Percentiles rank a stretch among this genome's conserved stretches.
phyloP scores from a whole-genome alignment of 768 basidiomycete genomes.

The Tylopilus felleus region DNA sequence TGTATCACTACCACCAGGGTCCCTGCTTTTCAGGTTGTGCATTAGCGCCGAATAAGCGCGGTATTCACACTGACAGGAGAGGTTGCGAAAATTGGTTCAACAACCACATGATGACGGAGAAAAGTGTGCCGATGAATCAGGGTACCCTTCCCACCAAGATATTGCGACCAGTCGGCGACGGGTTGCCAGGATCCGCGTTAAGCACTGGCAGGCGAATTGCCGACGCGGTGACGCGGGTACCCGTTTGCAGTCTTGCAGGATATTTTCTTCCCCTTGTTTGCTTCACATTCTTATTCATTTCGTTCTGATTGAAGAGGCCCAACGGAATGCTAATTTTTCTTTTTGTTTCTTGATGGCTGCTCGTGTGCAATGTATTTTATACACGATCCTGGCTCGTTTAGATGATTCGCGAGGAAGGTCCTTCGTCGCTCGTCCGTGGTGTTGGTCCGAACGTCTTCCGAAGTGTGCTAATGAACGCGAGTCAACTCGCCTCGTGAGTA shows the following conservation, averaged over 20 bases:
- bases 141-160: background rate
- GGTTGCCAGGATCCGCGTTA: background rate
- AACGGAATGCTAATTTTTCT: slow-evolving; percentile 7
- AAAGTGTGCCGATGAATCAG: too few species aligned
- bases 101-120: too few species aligned
- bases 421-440: slow-evolving; percentile 71
- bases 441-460: slow-evolving; percentile 83
- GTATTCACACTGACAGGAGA: background rate
- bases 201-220: background rate
- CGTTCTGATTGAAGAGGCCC: background rate
- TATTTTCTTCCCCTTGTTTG: background rate
- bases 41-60: too few species aligned
- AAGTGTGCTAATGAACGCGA: slow-evolving; percentile 86
- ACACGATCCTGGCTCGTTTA: slow-evolving; percentile 23
- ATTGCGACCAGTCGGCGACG: background rate
- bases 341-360: background rate
- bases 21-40: background rate
- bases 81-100: background rate
- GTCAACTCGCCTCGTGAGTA: slow-evolving; percentile 83
- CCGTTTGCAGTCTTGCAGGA: background rate
- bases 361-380: background rate
- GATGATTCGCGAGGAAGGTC: slow-evolving; percentile 89
- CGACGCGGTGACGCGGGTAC: background rate
- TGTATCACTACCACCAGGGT: background rate
- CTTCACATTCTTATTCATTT: background rate